A percentile compares a stretch with the other conserved stretches of the same genome.
These are phyloP conservation scores for Globisporangium radiosum DNA, from an alignment of 352 stramenopile genomes.

Conservation along the genomic window DNA sequence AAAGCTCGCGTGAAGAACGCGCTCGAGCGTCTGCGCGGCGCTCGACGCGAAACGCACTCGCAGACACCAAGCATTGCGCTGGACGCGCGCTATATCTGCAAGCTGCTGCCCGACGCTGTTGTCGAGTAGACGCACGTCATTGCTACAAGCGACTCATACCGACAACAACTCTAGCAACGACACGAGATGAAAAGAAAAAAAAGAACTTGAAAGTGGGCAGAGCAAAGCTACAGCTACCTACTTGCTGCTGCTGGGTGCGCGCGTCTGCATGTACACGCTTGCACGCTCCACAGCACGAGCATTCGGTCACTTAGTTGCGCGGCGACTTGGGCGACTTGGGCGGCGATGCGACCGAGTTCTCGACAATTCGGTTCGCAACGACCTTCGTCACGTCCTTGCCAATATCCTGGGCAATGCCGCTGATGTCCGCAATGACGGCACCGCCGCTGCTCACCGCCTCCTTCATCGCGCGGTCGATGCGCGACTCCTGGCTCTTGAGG, in stretches of 20 bases:
- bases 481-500: conserved; percentile 73
- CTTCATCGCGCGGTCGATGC: conserved; percentile 84
- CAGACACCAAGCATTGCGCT: not conserved
- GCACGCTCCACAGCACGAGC: not conserved
- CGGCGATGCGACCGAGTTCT: conserved; percentile 29
- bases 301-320: conserved; percentile 4
- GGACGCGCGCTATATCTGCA: not conserved
- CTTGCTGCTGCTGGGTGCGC: not conserved
- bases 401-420: conserved; percentile 65
- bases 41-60: not conserved
- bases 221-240: no score
- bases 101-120: not conserved
- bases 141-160: not conserved
- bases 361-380: conserved; percentile 70
- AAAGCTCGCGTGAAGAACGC: not conserved
- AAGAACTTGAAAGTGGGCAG: not conserved
- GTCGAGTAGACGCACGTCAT: no score
- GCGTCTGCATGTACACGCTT: not conserved
- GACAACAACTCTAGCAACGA: not conserved
- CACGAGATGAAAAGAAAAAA: conserved; percentile 1
- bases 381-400: conserved; percentile 68
- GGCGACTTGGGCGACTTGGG: conserved; percentile 24
- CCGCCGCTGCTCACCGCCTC: conserved; percentile 70
- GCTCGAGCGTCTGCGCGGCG: not conserved
- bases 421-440: conserved; percentile 76